A percentile compares a stretch with the other conserved stretches of the same genome.
Conservation (phyloP, 2,329 filamentous ascomycete genomes). For the Arthrinium phaeospermum region DNA sequence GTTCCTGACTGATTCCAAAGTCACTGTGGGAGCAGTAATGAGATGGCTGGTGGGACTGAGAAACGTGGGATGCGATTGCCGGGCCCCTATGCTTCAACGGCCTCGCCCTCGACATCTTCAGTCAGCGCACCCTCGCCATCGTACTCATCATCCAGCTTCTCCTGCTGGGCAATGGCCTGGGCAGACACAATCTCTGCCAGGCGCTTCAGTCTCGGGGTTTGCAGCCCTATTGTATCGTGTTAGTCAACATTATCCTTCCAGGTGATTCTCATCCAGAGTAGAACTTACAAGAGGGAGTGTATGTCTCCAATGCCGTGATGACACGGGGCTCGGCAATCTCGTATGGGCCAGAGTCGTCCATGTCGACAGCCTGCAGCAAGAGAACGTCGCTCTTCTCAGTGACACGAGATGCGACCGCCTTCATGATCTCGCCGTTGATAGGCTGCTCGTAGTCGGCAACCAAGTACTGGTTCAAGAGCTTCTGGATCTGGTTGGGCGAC, state of each 20-base stretch:
- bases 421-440: slow-evolving; percentile 99
- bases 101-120: slow-evolving; percentile 54
- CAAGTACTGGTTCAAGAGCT: slow-evolving; percentile 96
- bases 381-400: slow-evolving; percentile 98
- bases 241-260: slow-evolving; percentile 23
- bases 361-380: slow-evolving; percentile 91
- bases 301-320: slow-evolving; percentile 96
- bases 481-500: slow-evolving; percentile 98
- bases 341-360: slow-evolving; percentile 98
- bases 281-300: slow-evolving; percentile 93
- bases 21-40: slow-evolving; percentile 17
- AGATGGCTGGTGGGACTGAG: slow-evolving; percentile 9
- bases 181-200: slow-evolving; percentile 98
- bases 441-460: slow-evolving; percentile 99
- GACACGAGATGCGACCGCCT: slow-evolving; percentile 93
- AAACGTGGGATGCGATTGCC: slow-evolving; percentile 19
- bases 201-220: slow-evolving; percentile 93
- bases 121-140: slow-evolving; percentile 52
- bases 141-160: slow-evolving; percentile 67
- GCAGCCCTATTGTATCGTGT: slow-evolving; percentile 71
- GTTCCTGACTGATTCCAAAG: not conserved
- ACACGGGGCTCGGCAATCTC: slow-evolving; percentile 96
- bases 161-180: slow-evolving; percentile 94
- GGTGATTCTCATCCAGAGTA: slow-evolving; percentile 14
- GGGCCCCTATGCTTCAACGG: slow-evolving; percentile 19